A percentile compares a stretch with the other conserved stretches of the same genome.
Evolutionary conservation across 257 asterid genomes (phyloP).

Genomic region (Cynanchum wilfordii): DNA sequence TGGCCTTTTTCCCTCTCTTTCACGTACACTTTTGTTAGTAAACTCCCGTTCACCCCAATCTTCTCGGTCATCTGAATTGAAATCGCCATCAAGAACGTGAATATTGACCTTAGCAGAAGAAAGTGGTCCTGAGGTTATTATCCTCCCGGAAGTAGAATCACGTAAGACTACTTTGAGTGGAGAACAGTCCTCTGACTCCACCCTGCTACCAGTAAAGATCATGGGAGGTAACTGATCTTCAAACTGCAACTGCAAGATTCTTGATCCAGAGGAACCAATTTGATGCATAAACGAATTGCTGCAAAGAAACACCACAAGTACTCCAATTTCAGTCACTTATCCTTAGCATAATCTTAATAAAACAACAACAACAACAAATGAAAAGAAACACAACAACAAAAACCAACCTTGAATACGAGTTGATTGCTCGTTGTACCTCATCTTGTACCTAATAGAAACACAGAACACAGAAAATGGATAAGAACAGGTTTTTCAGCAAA

Average conservation of each 20-base stretch:
- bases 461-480: slow-evolving; percentile 4
- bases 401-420: slow-evolving; percentile 42
- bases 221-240: slow-evolving; percentile 35
- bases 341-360: neutral
- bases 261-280: slow-evolving; percentile 29
- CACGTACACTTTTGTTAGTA: slow-evolving; percentile 33
- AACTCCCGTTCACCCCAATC: slow-evolving; percentile 67
- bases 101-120: slow-evolving; percentile 49
- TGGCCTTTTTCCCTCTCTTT: slow-evolving; percentile 82
- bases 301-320: neutral
- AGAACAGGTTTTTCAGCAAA: neutral
- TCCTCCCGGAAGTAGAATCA: slow-evolving; percentile 34
- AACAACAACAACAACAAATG: no score
- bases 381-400: neutral
- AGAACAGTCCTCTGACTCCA: slow-evolving; percentile 32
- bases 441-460: slow-evolving; percentile 54
- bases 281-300: slow-evolving; percentile 38
- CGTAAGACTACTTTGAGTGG: slow-evolving; percentile 38
- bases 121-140: slow-evolving; percentile 46
- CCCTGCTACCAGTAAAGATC: slow-evolving; percentile 52
- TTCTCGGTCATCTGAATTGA: slow-evolving; percentile 45
- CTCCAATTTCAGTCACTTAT: neutral
- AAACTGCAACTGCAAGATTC: slow-evolving; percentile 50
- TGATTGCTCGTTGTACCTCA: slow-evolving; percentile 41
- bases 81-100: slow-evolving; percentile 79